Conservation (phyloP, 805 yeast species). For the Pichia phayaonensis region DNA sequence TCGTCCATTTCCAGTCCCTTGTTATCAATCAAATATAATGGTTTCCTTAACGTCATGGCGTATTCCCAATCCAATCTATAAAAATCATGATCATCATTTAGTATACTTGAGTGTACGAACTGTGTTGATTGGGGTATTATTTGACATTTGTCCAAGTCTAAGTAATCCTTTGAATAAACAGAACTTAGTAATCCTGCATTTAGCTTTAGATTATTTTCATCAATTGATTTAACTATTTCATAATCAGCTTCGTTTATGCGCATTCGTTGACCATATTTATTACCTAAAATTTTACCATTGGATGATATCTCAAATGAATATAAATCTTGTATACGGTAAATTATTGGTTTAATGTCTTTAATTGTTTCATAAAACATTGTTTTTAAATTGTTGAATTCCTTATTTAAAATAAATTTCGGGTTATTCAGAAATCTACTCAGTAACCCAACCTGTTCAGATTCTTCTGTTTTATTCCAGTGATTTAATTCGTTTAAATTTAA, state of each 20-base stretch:
- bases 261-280: background rate
- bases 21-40: conserved; percentile 26
- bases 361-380: conserved; percentile 2
- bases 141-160: conserved; percentile 14
- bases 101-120: conserved; percentile 28
- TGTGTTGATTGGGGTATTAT: background rate
- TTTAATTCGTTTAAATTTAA: conserved; percentile 16
- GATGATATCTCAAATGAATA: background rate
- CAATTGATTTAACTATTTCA: background rate
- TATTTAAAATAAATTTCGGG: conserved; percentile 8
- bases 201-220: background rate
- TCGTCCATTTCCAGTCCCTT: conserved; percentile 23
- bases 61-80: conserved; percentile 39
- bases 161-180: conserved; percentile 13
- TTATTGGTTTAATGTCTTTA: background rate
- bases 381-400: conserved; percentile 13
- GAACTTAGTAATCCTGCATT: background rate
- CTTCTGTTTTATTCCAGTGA: conserved; percentile 1
- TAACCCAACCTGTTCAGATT: background rate
- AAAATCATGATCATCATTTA: conserved; percentile 30
- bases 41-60: conserved; percentile 34
- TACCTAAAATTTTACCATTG: background rate
- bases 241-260: background rate
- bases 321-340: background rate
- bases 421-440: background rate